Evolutionary conservation across 441 rosid species (phyloP).

Genomic region (Gossypium gossypioides): DNA sequence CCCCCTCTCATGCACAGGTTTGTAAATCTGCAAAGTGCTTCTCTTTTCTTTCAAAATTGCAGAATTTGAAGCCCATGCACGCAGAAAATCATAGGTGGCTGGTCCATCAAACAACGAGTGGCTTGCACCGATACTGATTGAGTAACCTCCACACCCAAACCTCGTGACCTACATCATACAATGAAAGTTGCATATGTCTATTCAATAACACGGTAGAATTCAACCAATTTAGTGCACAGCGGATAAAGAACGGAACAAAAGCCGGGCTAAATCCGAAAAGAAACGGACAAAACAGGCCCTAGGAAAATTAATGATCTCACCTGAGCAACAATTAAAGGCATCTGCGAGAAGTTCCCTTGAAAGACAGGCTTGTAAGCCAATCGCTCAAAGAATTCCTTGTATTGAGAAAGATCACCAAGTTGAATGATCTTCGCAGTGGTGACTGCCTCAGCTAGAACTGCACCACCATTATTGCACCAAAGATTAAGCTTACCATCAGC

Average conservation of each 20-base stretch:
- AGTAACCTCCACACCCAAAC: constrained; percentile 65
- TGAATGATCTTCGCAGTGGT: constrained; percentile 36
- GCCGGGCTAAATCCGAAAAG: too few relatives aligned
- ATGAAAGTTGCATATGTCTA: neutral
- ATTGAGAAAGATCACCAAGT: constrained; percentile 53
- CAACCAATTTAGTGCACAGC: too few relatives aligned
- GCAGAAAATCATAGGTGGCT: constrained; percentile 41
- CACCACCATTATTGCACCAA: constrained; percentile 51
- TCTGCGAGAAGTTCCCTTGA: constrained; percentile 32
- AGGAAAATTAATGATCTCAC: constrained; percentile 19
- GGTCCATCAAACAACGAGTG: constrained; percentile 66
- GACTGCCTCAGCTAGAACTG: constrained; percentile 40
- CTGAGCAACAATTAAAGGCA: constrained; percentile 72
- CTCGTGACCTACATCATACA: constrained; percentile 38
- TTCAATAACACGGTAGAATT: too few relatives aligned
- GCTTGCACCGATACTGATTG: constrained; percentile 56
- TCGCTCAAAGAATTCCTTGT: constrained; percentile 43
- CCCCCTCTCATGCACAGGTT: constrained; percentile 55
- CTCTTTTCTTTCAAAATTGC: constrained; percentile 21
- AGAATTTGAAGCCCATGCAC: constrained; percentile 48
- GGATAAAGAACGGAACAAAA: too few relatives aligned
- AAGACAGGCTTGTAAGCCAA: constrained; percentile 43
- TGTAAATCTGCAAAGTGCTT: constrained; percentile 13
- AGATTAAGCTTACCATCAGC: constrained; percentile 43
- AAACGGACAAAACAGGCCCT: too few relatives aligned